Evolutionary conservation across 768 basidiomycete species (phyloP).

Genomic region (Suillus variegatus): DNA sequence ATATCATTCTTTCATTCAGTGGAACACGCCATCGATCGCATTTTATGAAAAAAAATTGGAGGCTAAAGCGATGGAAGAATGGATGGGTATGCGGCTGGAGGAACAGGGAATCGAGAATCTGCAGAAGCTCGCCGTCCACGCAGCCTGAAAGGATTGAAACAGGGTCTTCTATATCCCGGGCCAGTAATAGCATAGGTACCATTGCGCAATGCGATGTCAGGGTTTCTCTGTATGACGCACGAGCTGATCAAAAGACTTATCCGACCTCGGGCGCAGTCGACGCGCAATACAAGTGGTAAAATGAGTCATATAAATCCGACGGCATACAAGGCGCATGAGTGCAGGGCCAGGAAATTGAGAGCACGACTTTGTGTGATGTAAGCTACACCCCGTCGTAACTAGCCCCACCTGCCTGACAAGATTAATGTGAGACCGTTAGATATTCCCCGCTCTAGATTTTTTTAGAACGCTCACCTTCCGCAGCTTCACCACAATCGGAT

Average conservation of each 20-base stretch:
- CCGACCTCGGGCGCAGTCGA: neutral
- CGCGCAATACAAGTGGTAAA: neutral
- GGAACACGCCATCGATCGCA: conserved; percentile 91
- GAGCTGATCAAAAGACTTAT: neutral
- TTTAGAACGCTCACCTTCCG: conserved; percentile 63
- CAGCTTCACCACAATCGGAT: conserved; percentile 77
- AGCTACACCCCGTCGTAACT: conserved; percentile 82
- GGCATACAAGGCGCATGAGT: neutral
- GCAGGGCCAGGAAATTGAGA: conserved; percentile 3
- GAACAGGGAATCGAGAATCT: conserved; percentile 66
- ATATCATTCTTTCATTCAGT: conserved; percentile 44
- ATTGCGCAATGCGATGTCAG: conserved; percentile 4
- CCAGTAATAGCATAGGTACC: neutral
- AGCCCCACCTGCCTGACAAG: conserved; percentile 75
- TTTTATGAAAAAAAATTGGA: conserved; percentile 87
- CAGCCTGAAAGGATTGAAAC: conserved; percentile 16
- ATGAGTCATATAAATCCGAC: conserved; percentile 1
- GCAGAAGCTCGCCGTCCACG: conserved; percentile 41
- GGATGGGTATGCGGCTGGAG: conserved; percentile 86
- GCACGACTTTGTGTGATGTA: conserved; percentile 13
- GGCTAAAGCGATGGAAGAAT: conserved; percentile 81
- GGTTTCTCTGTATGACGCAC: neutral
- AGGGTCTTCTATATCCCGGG: neutral
- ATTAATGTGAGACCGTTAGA: conserved; percentile 20
- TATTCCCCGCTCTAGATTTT: conserved; percentile 5